Evolutionary conservation across 805 yeast genomes (phyloP).

Genomic region (Pichia sporocuriosa): DNA sequence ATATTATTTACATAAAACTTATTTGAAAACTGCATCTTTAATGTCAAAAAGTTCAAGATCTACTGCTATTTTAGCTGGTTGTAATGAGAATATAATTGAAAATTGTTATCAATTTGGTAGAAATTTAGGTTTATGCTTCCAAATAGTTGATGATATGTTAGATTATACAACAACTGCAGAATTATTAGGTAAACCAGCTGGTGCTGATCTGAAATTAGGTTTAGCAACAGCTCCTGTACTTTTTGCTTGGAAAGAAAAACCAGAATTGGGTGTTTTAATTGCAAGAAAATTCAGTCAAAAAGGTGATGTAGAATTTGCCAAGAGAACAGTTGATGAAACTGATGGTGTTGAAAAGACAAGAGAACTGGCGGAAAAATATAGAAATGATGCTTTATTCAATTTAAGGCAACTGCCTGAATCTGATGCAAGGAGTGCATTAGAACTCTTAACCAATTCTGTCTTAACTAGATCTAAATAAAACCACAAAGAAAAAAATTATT

Average conservation of each 20-base stretch:
- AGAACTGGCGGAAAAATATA: constrained; percentile 69
- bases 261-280: constrained; percentile 78
- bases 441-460: constrained; percentile 74
- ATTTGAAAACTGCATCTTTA: constrained; percentile 87
- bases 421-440: constrained; percentile 83
- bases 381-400: constrained; percentile 66
- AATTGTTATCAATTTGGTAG: constrained; percentile 87
- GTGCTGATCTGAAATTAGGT: constrained; percentile 90
- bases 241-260: constrained; percentile 87
- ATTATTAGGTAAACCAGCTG: constrained; percentile 89
- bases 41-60: constrained; percentile 92
- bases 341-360: constrained; percentile 74
- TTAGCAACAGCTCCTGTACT: constrained; percentile 95
- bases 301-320: constrained; percentile 83
- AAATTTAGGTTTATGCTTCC: constrained; percentile 91
- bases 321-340: constrained; percentile 61
- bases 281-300: constrained; percentile 71
- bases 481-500: too few species aligned
- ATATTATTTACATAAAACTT: constrained; percentile 91
- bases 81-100: constrained; percentile 68
- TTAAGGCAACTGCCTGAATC: constrained; percentile 76
- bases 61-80: constrained; percentile 88
- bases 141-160: constrained; percentile 90
- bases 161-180: constrained; percentile 87
- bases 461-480: constrained; percentile 67